Evolutionary conservation across 768 basidiomycete species (phyloP).

Genomic region (Rhizopogon sp.): DNA sequence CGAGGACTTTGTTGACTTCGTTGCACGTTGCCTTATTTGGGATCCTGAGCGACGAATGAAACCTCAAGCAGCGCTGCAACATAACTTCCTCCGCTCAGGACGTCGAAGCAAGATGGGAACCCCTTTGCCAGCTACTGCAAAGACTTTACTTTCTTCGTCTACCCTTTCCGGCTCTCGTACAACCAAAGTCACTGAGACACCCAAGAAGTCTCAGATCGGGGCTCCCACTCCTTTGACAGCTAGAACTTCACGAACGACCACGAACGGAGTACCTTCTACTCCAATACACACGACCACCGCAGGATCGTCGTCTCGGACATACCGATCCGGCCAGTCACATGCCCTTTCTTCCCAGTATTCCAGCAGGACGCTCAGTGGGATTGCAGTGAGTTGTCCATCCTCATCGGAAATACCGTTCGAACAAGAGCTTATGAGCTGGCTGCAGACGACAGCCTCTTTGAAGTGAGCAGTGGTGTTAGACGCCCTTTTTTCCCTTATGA

Average conservation of each 20-base stretch:
- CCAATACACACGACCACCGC: slow-evolving; percentile 55
- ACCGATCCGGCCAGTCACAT: slow-evolving; percentile 65
- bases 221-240: slow-evolving; percentile 86
- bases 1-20: slow-evolving; percentile 94
- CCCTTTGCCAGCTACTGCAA: slow-evolving; percentile 42
- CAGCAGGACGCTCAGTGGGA: slow-evolving; percentile 67
- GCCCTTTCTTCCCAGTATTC: slow-evolving; percentile 70
- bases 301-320: slow-evolving; percentile 59
- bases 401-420: slow-evolving; percentile 28
- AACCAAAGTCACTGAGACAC: slow-evolving; percentile 61
- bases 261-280: slow-evolving; percentile 49
- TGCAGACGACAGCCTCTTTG: slow-evolving; percentile 29
- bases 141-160: slow-evolving; percentile 54
- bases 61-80: slow-evolving; percentile 87
- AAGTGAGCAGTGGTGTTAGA: slow-evolving; percentile 17
- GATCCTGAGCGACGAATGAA: slow-evolving; percentile 96
- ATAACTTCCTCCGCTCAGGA: slow-evolving; percentile 79
- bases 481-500: slow-evolving; percentile 1
- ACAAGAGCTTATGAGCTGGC: slow-evolving; percentile 33
- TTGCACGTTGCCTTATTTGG: slow-evolving; percentile 96
- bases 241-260: slow-evolving; percentile 54
- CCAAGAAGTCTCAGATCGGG: slow-evolving; percentile 87
- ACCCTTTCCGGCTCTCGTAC: slow-evolving; percentile 47
- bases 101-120: slow-evolving; percentile 46
- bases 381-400: slow-evolving; percentile 49